These are phyloP conservation scores for Microbotryum lychnidis-dioicae DNA, from an alignment of 1,284 basidiomycete genomes.

Conservation along the genomic window DNA sequence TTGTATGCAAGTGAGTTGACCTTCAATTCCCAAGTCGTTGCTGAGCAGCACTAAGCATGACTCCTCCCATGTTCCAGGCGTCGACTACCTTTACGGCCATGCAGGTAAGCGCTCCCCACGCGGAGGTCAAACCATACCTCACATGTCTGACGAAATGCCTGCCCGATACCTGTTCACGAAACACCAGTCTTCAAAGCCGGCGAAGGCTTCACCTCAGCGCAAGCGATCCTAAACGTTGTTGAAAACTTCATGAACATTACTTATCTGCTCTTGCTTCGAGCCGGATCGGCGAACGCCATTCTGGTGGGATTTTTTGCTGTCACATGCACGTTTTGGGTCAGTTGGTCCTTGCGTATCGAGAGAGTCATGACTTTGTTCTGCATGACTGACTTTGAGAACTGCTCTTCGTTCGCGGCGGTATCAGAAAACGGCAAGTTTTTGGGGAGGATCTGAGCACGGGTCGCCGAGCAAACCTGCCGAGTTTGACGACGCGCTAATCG, in stretches of 20 bases:
- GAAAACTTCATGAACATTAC: slow-evolving; percentile 62
- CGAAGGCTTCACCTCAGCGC: slow-evolving; percentile 59
- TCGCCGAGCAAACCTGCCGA: no score
- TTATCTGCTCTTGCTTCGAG: slow-evolving; percentile 67
- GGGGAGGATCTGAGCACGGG: no score
- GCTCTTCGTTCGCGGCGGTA: not conserved
- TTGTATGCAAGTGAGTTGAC: no score
- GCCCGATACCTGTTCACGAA: slow-evolving; percentile 47
- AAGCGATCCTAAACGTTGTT: slow-evolving; percentile 69
- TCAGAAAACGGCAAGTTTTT: slow-evolving; percentile 1
- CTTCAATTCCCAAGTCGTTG: no score
- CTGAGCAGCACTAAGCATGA: no score
- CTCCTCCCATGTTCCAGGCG: no score
- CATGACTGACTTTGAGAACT: not conserved
- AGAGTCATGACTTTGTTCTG: not conserved
- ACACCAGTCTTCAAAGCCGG: slow-evolving; percentile 49
- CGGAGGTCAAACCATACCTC: no score
- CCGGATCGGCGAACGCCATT: slow-evolving; percentile 50
- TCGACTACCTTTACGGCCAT: no score
- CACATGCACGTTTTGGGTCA: slow-evolving; percentile 57
- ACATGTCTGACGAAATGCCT: no score
- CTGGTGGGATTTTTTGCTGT: slow-evolving; percentile 65
- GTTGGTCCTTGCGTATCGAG: no score
- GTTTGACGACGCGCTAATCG: no score
- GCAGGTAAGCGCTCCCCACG: no score